Conservation (phyloP, 2,329 filamentous ascomycete genomes). For the Trichoderma oligosporum region DNA sequence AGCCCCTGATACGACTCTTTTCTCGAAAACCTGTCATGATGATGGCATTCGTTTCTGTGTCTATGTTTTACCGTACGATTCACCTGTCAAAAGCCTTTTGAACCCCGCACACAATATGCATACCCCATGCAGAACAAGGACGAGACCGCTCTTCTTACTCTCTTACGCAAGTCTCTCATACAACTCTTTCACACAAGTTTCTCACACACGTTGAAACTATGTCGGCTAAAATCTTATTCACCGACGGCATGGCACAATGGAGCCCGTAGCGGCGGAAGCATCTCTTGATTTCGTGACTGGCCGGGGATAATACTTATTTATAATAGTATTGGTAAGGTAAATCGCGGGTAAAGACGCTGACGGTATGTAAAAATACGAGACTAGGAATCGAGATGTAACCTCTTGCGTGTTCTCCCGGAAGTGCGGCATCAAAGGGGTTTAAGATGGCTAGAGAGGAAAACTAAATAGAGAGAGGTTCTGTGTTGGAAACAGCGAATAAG, state of each 20-base stretch:
- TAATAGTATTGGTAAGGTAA: not conserved
- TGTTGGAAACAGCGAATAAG: too few relatives aligned
- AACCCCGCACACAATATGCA: not conserved
- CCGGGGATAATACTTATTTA: not conserved
- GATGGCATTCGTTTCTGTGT: not conserved
- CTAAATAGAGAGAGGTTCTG: too few relatives aligned
- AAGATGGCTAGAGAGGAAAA: too few relatives aligned
- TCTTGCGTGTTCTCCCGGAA: not conserved
- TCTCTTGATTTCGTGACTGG: not conserved
- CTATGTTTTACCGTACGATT: not conserved
- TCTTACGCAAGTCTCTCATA: too few relatives aligned
- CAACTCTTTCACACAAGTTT: too few relatives aligned
- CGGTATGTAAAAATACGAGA: not conserved
- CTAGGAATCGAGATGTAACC: not conserved
- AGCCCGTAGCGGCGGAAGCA: not conserved
- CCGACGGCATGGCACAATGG: slow-evolving; percentile 6
- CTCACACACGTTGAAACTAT: not conserved
- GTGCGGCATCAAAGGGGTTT: too few relatives aligned
- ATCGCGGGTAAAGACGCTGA: not conserved
- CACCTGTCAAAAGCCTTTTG: not conserved
- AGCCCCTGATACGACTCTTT: not conserved
- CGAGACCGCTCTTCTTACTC: slow-evolving; percentile 1
- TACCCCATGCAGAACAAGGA: not conserved
- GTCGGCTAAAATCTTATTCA: slow-evolving; percentile 9
- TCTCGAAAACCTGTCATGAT: not conserved